Evolutionary conservation across 2,329 filamentous ascomycete genomes (phyloP), one percentile per base, ranked within the genome.

Genomic region (Pestalotiopsis sp.): DNA sequence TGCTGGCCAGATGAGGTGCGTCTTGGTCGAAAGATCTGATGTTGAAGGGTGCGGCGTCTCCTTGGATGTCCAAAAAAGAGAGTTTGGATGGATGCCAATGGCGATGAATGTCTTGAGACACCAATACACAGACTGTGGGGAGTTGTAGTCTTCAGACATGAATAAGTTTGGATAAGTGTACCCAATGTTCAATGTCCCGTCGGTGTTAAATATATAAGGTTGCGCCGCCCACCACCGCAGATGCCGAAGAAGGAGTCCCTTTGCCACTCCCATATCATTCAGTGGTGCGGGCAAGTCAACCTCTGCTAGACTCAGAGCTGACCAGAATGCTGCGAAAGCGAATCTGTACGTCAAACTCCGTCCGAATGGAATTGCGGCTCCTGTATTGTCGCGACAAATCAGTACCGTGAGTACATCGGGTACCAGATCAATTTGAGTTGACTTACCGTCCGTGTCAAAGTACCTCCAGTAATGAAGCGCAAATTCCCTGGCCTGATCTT

Each of bases 81-180:
- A 77, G 0, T 74, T 70, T 1, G 72, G 69, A 0, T 77, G 69
- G 0, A 88, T 68, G 0, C 77, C 78, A 0, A 86, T 74, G 0
- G 79, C 80, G 0, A 86, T 75, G 3, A 88, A 80, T 0, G 83
- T 82, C 68, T 88, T 88, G 25, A 88, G 75, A 7, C 81, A 83
- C 86, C 86, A 88, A 72, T 88, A 89, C 0, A 82, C 79, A 0
- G 85, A 88, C 69, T 88, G 86, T 0, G 86, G 85, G 1, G 86
- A 88, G 72, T 88, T 88, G 74, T 89, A 88, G 70, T 87, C 84
- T 72, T 89, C 86, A 45, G 79, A 78, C 80, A 88, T 81, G 71
- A 83, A 88, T 83, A 87, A 86, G 70, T 88, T 88, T 11, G 75
- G 72, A 59, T 77, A 77, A 6, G 72, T 57, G 70, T 71, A 76